These are phyloP conservation scores for Volvox reticuliferus DNA, from an alignment of 139 green algal species.

Conservation along the genomic window DNA sequence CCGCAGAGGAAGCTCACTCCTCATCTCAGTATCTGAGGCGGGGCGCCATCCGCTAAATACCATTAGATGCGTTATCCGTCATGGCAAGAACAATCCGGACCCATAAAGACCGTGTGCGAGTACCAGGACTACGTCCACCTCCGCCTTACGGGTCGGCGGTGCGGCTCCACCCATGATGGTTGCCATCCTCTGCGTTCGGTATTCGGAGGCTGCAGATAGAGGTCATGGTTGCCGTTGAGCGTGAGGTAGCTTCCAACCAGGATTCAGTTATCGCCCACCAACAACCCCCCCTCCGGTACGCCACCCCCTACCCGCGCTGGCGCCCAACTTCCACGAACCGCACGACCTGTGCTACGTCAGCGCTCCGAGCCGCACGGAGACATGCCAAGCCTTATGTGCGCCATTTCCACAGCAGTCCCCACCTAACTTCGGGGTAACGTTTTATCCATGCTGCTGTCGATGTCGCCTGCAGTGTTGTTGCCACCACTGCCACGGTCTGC, in stretches of 20 bases:
- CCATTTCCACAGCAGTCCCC: too few species aligned
- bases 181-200: too few species aligned
- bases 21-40: too few species aligned
- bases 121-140: slow-evolving; percentile 87
- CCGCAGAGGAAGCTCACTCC: too few species aligned
- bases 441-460: too few species aligned
- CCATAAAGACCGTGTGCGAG: slow-evolving; percentile 81
- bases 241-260: slow-evolving; percentile 64
- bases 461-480: too few species aligned
- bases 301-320: slow-evolving; percentile 74
- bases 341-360: not conserved
- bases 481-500: too few species aligned
- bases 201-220: slow-evolving; percentile 67
- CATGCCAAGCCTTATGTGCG: too few species aligned
- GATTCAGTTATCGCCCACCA: slow-evolving; percentile 59
- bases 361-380: too few species aligned
- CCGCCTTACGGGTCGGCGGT: slow-evolving; percentile 79
- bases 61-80: too few species aligned
- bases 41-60: too few species aligned
- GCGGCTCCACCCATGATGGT: slow-evolving; percentile 65
- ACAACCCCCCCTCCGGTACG: slow-evolving; percentile 64
- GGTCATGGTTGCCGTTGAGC: slow-evolving; percentile 73
- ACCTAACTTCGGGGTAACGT: too few species aligned
- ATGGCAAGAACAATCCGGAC: slow-evolving; percentile 46
- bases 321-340: slow-evolving; percentile 50